These are phyloP conservation scores for Fragaria iinumae DNA, from an alignment of 306 rosid genomes.

Conservation along the genomic window DNA sequence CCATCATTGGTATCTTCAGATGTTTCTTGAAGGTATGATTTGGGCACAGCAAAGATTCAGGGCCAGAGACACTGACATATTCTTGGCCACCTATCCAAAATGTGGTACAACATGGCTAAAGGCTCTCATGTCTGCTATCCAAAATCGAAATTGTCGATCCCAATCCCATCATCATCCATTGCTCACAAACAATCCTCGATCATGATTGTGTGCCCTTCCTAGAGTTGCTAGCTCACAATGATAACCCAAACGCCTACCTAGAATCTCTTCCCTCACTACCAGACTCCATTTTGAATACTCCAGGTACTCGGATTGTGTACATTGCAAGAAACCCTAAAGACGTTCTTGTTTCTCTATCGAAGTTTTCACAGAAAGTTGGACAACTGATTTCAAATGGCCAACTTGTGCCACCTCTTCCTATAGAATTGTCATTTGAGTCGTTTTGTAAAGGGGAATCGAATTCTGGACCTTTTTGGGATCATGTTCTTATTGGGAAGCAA, in stretches of 20 bases:
- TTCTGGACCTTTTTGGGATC: slow-evolving; percentile 49
- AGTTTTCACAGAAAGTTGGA: slow-evolving; percentile 11
- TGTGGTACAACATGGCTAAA: too few species aligned
- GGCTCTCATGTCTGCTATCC: too few species aligned
- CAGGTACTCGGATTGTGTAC: slow-evolving; percentile 27
- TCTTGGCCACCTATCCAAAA: too few species aligned
- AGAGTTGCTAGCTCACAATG: not conserved
- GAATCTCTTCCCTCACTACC: slow-evolving; percentile 14
- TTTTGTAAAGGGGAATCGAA: slow-evolving; percentile 36
- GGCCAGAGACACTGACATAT: too few species aligned
- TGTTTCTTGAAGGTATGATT: too few species aligned
- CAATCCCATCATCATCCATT: too few species aligned
- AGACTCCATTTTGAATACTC: not conserved
- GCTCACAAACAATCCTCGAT: too few species aligned
- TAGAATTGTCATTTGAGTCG: slow-evolving; percentile 45
- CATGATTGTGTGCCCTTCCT: not conserved
- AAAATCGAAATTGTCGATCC: too few species aligned
- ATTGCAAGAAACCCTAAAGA: slow-evolving; percentile 37
- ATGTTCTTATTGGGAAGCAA: slow-evolving; percentile 47
- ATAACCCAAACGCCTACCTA: not conserved
- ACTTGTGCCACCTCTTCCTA: not conserved
- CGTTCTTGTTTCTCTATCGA: slow-evolving; percentile 38
- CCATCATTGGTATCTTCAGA: too few species aligned
- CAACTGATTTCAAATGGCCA: not conserved
- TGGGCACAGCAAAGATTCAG: too few species aligned